These are phyloP conservation scores for Drosera spatulata DNA, from an alignment of 179 eudicot species.

Conservation along the genomic window DNA sequence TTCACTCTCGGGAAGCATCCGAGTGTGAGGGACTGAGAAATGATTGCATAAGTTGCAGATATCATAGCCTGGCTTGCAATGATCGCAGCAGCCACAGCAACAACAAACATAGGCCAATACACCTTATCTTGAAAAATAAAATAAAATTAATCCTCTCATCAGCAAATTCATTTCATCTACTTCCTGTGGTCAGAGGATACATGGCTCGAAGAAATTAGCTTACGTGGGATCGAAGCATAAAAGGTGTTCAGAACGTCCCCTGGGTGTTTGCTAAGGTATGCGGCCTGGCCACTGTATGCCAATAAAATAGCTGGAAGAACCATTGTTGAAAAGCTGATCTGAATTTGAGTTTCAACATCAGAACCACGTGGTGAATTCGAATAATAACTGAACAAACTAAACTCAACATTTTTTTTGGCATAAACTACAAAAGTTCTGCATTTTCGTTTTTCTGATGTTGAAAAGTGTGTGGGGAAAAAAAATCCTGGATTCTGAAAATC, in stretches of 20 bases:
- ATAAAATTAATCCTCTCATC: background rate
- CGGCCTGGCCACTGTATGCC: conserved; percentile 25
- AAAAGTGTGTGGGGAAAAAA: too few relatives aligned
- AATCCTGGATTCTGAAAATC: too few relatives aligned
- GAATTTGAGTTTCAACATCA: background rate
- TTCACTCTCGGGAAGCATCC: conserved; percentile 1
- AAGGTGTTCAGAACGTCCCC: conserved; percentile 14
- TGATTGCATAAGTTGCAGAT: conserved; percentile 2
- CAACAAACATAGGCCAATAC: conserved; percentile 7
- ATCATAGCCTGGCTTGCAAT: background rate
- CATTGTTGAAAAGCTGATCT: background rate
- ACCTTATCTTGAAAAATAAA: background rate
- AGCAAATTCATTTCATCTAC: background rate
- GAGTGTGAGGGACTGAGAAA: background rate
- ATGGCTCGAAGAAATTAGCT: background rate
- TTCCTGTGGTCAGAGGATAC: background rate
- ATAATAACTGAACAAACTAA: too few relatives aligned
- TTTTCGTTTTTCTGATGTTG: too few relatives aligned
- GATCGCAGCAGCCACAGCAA: conserved; percentile 1
- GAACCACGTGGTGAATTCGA: too few relatives aligned
- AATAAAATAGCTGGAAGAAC: background rate
- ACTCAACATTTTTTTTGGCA: too few relatives aligned
- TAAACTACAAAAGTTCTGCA: too few relatives aligned
- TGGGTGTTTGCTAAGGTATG: conserved; percentile 20
- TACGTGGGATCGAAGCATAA: conserved; percentile 22